These are phyloP conservation scores for Microdochium paspali DNA, from an alignment of 2,329 filamentous ascomycete genomes.

Conservation along the genomic window DNA sequence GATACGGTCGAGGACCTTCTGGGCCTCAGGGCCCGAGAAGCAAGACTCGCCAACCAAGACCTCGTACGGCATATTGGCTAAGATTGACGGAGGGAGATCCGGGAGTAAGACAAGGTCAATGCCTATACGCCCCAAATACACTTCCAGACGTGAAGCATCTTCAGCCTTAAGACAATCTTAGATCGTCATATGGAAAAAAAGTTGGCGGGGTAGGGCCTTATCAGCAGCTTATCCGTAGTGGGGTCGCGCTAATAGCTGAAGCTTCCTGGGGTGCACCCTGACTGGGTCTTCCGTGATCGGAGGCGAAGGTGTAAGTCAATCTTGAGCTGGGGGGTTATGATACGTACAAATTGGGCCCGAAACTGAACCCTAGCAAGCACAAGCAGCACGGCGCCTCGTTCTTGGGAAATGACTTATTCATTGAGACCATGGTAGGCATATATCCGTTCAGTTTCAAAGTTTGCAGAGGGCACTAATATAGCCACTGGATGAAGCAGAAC, in stretches of 20 bases:
- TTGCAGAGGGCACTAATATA: too few relatives aligned
- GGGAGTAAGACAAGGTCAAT: not conserved
- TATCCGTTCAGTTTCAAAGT: too few relatives aligned
- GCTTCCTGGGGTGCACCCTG: too few relatives aligned
- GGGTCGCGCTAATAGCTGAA: not conserved
- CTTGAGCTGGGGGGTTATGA: too few relatives aligned
- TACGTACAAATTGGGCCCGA: too few relatives aligned
- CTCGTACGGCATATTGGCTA: conserved; percentile 5
- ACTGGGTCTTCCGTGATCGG: not conserved
- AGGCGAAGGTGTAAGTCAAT: too few relatives aligned
- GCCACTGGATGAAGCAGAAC: too few relatives aligned
- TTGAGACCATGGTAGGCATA: too few relatives aligned
- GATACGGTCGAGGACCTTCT: conserved; percentile 33
- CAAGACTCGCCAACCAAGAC: conserved; percentile 30
- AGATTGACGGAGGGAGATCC: not conserved
- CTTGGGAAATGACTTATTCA: too few relatives aligned
- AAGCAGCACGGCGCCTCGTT: too few relatives aligned
- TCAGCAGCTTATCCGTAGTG: not conserved
- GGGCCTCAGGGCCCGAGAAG: conserved; percentile 35
- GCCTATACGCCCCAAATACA: not conserved
- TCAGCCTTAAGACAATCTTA: not conserved
- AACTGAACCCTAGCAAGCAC: too few relatives aligned
- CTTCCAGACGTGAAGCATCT: not conserved
- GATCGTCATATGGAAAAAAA: not conserved
- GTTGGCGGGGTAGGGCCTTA: not conserved